Percentiles rank a stretch among this genome's conserved stretches.
Conservation (phyloP, 2,329 filamentous ascomycete genomes). For the Cercospora sesami region DNA sequence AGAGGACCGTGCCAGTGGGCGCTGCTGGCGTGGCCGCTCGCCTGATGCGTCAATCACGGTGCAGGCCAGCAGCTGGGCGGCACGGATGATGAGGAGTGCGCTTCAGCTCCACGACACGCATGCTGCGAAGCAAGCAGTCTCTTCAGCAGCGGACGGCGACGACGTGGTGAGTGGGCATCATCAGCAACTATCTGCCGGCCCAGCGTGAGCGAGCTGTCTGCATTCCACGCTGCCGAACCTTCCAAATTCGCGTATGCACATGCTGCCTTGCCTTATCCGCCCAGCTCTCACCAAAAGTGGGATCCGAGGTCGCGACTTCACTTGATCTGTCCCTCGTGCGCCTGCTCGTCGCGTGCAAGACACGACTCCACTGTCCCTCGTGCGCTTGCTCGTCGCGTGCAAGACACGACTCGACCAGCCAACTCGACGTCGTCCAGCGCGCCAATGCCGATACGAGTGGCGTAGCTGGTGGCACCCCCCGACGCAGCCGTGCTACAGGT, state of each 20-base stretch:
- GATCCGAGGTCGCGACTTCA: neutral
- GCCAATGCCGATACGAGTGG: conserved; percentile 16
- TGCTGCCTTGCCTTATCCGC: neutral
- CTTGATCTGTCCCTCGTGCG: neutral
- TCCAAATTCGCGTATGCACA: neutral
- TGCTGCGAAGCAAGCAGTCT: too few relatives aligned
- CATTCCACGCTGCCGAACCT: neutral
- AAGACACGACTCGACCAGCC: neutral
- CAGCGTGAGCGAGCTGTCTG: neutral
- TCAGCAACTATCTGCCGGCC: too few relatives aligned
- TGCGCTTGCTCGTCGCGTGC: neutral
- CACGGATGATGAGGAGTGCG: too few relatives aligned
- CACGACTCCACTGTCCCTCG: too few relatives aligned
- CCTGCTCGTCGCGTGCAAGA: too few relatives aligned
- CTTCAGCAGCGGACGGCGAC: too few relatives aligned
- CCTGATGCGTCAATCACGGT: too few relatives aligned
- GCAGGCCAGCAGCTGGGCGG: too few relatives aligned
- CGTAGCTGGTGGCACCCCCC: conserved; percentile 15
- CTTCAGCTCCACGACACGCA: too few relatives aligned
- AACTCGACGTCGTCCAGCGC: neutral
- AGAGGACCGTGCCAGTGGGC: too few relatives aligned
- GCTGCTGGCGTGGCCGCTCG: too few relatives aligned
- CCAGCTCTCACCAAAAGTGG: neutral
- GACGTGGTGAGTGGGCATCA: neutral
- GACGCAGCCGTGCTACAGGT: conserved; percentile 19